These are phyloP conservation scores for Saccharomyces jurei DNA, from an alignment of 805 yeast genomes.

Conservation along the genomic window DNA sequence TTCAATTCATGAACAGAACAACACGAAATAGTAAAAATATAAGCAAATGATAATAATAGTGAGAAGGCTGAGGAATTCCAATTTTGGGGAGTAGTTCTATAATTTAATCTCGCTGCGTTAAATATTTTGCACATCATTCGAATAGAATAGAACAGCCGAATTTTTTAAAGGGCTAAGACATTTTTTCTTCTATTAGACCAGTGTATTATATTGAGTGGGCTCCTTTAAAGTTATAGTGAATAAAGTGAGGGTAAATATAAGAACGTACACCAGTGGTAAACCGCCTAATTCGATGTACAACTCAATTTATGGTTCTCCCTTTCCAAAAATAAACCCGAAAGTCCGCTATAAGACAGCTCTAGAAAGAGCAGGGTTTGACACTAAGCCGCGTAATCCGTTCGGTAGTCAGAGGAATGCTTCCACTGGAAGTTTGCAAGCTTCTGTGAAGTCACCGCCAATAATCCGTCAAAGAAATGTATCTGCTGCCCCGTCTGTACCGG, in stretches of 20 bases:
- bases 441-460: background rate
- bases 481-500: background rate
- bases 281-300: slow-evolving; percentile 9
- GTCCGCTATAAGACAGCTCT: slow-evolving; percentile 60
- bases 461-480: background rate
- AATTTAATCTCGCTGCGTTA: background rate
- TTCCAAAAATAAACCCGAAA: slow-evolving; percentile 62
- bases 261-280: background rate
- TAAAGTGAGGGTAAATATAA: background rate
- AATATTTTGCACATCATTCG: background rate
- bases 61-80: background rate
- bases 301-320: slow-evolving; percentile 37
- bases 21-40: background rate
- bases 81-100: background rate
- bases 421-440: slow-evolving; percentile 5
- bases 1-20: background rate
- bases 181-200: background rate
- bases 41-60: background rate
- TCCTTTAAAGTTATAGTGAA: background rate
- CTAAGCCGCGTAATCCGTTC: slow-evolving; percentile 19
- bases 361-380: slow-evolving; percentile 76
- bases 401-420: slow-evolving; percentile 8
- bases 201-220: background rate
- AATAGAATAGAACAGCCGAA: background rate
- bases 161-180: background rate